Percentiles rank a stretch among this genome's conserved stretches.
Conservation (phyloP, 768 basidiomycete species). For the Boletus speciosus region DNA sequence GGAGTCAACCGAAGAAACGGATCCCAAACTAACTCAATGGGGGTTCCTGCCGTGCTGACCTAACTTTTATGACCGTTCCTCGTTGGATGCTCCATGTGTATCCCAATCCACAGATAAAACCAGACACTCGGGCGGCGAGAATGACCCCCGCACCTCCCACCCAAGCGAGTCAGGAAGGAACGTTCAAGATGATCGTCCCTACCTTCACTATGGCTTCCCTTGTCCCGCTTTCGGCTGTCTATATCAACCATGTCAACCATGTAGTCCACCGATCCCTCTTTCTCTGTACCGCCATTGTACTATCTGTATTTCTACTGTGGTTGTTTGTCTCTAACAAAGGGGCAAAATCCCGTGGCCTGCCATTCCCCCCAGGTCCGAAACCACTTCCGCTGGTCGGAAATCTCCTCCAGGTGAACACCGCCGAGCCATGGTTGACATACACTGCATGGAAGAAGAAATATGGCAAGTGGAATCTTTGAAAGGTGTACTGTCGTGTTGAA, state of each 20-base stretch:
- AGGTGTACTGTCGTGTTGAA: background rate
- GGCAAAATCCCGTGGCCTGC: conserved; percentile 6
- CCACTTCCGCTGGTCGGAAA: conserved; percentile 31
- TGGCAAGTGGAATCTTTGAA: conserved; percentile 14
- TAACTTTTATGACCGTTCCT: background rate
- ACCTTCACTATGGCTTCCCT: conserved; percentile 1
- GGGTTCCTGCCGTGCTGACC: background rate
- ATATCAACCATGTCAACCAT: background rate
- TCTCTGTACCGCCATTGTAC: background rate
- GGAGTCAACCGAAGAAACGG: background rate
- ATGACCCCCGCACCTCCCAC: background rate
- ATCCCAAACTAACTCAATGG: background rate
- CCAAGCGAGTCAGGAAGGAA: background rate
- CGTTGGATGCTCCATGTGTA: background rate
- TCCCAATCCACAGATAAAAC: conserved; percentile 4
- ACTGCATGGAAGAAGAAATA: conserved; percentile 33
- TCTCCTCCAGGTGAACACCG: conserved; percentile 23
- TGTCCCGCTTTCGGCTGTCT: background rate
- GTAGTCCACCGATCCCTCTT: background rate
- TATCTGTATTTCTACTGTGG: conserved; percentile 2
- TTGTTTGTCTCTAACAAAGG: background rate
- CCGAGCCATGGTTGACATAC: conserved; percentile 34
- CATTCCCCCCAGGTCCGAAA: conserved; percentile 31
- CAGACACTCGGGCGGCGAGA: background rate
- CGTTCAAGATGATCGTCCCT: background rate